These are phyloP conservation scores for Fusarium concolor DNA, from an alignment of 2,329 filamentous ascomycete species.

Conservation along the genomic window DNA sequence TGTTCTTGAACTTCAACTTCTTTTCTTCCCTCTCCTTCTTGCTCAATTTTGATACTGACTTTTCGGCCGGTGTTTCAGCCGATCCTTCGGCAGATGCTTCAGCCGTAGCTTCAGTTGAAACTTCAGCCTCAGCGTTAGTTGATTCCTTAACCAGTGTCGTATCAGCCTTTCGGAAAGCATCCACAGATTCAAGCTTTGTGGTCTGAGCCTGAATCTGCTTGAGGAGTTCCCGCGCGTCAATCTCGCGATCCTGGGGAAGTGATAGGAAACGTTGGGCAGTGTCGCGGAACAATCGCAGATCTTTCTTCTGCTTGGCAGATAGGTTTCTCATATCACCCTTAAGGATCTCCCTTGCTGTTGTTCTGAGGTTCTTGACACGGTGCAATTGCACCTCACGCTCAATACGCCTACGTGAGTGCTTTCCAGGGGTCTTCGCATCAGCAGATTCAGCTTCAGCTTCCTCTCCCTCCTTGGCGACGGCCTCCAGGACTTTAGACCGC, in stretches of 20 bases:
- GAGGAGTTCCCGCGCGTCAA: conserved; percentile 48
- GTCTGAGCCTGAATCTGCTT: conserved; percentile 50
- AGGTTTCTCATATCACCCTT: conserved; percentile 62
- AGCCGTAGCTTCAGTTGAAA: neutral
- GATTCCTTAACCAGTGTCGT: conserved; percentile 8
- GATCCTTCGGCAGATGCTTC: conserved; percentile 27
- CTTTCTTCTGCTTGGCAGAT: conserved; percentile 78
- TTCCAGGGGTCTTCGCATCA: conserved; percentile 30
- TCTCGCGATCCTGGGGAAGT: conserved; percentile 48
- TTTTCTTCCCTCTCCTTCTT: conserved; percentile 37
- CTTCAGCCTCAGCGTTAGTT: neutral
- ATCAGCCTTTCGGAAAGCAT: conserved; percentile 48
- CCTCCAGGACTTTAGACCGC: conserved; percentile 31
- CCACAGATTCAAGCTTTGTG: conserved; percentile 49
- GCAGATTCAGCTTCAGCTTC: conserved; percentile 34
- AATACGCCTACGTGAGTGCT: conserved; percentile 29
- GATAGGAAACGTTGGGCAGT: conserved; percentile 71
- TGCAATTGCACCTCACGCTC: conserved; percentile 45
- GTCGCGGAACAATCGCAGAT: conserved; percentile 78
- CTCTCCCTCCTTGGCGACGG: conserved; percentile 39
- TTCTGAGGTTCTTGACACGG: conserved; percentile 45
- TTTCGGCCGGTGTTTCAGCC: conserved; percentile 3
- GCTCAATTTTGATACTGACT: conserved; percentile 24
- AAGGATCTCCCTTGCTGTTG: conserved; percentile 50
- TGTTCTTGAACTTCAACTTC: conserved; percentile 46